phyloP scores from a whole-genome alignment of 345 rosid species.

The Gossypium mustelinum region DNA sequence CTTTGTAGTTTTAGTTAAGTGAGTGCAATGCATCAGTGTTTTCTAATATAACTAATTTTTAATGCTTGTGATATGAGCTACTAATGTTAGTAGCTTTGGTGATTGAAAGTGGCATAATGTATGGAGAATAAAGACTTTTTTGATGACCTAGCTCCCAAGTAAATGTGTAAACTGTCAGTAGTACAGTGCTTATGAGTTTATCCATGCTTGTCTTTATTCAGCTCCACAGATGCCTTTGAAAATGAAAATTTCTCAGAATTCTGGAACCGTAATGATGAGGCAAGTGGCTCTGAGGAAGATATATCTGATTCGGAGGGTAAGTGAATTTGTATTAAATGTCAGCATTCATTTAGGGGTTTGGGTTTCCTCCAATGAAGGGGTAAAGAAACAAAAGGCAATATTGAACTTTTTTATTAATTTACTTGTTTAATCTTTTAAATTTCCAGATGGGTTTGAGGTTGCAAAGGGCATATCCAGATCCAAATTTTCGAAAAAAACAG shows the following conservation, averaged over 20 bases:
- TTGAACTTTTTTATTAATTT: background rate
- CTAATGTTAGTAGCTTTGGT: background rate
- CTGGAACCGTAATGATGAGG: constrained; percentile 87
- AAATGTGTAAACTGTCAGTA: background rate
- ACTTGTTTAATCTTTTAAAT: constrained; percentile 18
- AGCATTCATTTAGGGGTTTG: background rate
- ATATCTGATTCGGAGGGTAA: constrained; percentile 86
- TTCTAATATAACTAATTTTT: background rate
- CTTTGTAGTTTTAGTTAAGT: background rate
- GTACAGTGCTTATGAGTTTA: constrained; percentile 10
- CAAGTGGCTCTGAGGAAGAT: constrained; percentile 75
- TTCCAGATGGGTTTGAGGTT: constrained; percentile 48
- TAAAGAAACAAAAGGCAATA: background rate
- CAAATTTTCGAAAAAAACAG: constrained; percentile 44
- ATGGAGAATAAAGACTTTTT: background rate
- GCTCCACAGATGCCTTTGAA: constrained; percentile 41
- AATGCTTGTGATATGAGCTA: background rate
- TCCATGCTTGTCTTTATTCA: constrained; percentile 24
- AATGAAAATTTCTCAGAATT: constrained; percentile 67
- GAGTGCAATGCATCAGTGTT: background rate
- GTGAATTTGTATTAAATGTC: constrained; percentile 12
- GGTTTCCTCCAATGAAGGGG: background rate
- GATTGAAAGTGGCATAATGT: background rate
- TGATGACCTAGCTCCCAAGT: background rate
- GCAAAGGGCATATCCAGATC: constrained; percentile 40